phyloP scores from a whole-genome alignment of 2,329 filamentous ascomycete species.

The Paracamarosporium sp. region DNA sequence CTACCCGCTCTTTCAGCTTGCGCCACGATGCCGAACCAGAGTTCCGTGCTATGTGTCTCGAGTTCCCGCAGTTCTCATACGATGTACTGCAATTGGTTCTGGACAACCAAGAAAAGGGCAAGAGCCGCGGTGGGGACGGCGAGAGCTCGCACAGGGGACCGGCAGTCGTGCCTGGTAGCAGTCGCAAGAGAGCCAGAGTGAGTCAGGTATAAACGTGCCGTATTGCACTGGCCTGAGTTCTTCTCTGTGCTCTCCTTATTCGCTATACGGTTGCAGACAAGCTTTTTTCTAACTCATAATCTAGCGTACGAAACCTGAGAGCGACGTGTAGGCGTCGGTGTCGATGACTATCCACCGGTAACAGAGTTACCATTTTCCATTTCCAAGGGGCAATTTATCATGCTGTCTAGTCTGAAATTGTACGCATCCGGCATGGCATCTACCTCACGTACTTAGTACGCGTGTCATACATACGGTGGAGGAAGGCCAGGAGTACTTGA shows the following conservation, averaged over 20 bases:
- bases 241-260: not conserved
- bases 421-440: not conserved
- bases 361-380: not conserved
- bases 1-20: conserved; percentile 77
- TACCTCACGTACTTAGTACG: conserved; percentile 2
- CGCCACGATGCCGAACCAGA: conserved; percentile 85
- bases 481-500: not conserved
- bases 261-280: not conserved
- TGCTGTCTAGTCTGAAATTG: not conserved
- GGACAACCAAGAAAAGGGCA: conserved; percentile 57
- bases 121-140: conserved; percentile 18
- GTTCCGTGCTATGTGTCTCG: conserved; percentile 83
- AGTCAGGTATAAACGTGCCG: conserved; percentile 29
- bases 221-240: conserved; percentile 4
- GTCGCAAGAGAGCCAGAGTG: conserved; percentile 38
- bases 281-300: not conserved
- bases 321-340: not conserved
- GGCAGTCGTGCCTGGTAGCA: conserved; percentile 44
- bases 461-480: not conserved
- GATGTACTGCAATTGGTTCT: conserved; percentile 78
- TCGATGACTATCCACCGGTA: too few species aligned
- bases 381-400: not conserved
- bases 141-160: conserved; percentile 41
- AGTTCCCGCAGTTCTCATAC: conserved; percentile 91
- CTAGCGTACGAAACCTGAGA: not conserved